phyloP scores from a whole-genome alignment of 495 filamentous ascomycete genomes.

The Xylaria scruposa region DNA sequence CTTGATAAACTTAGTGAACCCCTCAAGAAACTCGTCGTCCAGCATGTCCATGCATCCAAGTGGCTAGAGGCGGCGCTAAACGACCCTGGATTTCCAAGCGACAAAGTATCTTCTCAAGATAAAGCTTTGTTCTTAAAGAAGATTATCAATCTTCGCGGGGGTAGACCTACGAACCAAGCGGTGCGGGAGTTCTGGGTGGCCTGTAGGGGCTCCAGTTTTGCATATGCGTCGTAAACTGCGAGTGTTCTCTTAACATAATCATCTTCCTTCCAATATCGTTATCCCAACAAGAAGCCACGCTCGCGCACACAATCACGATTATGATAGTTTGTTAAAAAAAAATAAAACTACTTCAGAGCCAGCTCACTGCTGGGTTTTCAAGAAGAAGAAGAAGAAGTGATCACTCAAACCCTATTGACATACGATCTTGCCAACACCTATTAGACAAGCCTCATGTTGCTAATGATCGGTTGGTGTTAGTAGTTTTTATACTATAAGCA shows the following conservation, averaged over 20 bases:
- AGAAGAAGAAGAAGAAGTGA: background rate
- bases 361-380: background rate
- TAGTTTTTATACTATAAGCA: background rate
- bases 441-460: background rate
- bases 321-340: background rate
- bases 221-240: constrained; percentile 59
- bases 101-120: constrained; percentile 65
- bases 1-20: constrained; percentile 77
- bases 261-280: background rate
- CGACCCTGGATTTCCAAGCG: constrained; percentile 63
- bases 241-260: background rate
- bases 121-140: constrained; percentile 67
- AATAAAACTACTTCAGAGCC: background rate
- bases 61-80: constrained; percentile 68
- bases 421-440: background rate
- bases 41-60: constrained; percentile 62
- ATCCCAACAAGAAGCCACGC: background rate
- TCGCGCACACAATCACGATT: too few relatives aligned
- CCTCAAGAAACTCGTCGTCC: constrained; percentile 74
- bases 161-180: constrained; percentile 62
- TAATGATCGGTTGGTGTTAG: background rate
- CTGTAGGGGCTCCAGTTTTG: constrained; percentile 71
- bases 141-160: constrained; percentile 67
- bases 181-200: constrained; percentile 74
- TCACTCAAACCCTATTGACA: background rate